Base-by-base conservation (phyloP, 2,329 filamentous ascomycete genomes). In the Neonectria sp. region DNA sequence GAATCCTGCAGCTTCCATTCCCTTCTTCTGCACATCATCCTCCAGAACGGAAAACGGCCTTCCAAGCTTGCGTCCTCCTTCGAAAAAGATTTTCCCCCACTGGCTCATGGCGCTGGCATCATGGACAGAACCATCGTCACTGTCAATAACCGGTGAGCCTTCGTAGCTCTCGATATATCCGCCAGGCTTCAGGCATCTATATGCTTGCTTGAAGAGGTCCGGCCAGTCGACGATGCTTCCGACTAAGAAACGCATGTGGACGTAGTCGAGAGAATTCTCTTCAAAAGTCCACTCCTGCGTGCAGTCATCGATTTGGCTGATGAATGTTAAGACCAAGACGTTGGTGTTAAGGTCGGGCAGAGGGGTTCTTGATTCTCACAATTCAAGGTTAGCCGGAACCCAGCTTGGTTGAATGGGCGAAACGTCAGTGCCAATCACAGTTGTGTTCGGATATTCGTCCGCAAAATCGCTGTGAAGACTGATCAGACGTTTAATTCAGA, bases 181-280 rank as follows among this genome's bases (percentile, higher is more conserved):
- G 15, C 89, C 89, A 0, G 89, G 88, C 68, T 85, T 85, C 17
- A 90, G 80, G 63, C 88, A 84, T 63, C 82, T 81, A 74, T 80
- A 87, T 6, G 85, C 78, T 65, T 86, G 85, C 51, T 79, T 77
- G 68, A 90, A 83, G 24, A 91, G 77, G n/a, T 83, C 81, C 37
- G 83, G 81, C 78, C 88, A 90, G 71, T 89, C 88, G 6, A 80
- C 76, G 66, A 91, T 85, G 65, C 84, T 84, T 46, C 89, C 89
- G 3, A 85, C 79, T 69, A 91, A 80, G 71, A 86, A 82, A 52
- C 86, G 85, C 3, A 86, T 85, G 75, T 91, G 90, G 64, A 92
- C 86, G 70, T 85, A 88, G 78, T 91, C 89, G 72, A 89, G 89
- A 40, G 82, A 76, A 57, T 67, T 61, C 6, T 48, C 58, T 25